Evolutionary conservation across 2,329 filamentous ascomycete genomes (phyloP).

Genomic region (Beauveria sp.): DNA sequence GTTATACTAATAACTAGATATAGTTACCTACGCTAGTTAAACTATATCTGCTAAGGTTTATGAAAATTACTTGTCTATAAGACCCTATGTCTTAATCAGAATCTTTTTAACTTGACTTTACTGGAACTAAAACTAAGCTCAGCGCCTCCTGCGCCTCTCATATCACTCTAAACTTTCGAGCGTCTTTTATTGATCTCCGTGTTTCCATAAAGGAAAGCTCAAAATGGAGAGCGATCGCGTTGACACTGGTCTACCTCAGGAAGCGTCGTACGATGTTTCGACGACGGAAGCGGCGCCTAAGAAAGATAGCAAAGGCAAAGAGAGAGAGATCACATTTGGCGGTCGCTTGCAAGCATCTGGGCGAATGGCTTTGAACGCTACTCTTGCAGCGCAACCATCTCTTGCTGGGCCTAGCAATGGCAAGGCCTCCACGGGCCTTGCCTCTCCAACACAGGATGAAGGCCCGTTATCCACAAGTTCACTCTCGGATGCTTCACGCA

Average conservation of each 20-base stretch:
- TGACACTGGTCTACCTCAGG: neutral
- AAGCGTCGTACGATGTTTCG: neutral
- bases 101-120: neutral
- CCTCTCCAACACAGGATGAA: neutral
- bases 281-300: neutral
- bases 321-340: slow-evolving; percentile 13
- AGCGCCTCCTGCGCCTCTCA: neutral
- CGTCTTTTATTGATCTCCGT: neutral
- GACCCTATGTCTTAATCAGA: neutral
- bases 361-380: slow-evolving; percentile 20
- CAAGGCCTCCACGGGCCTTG: slow-evolving; percentile 10
- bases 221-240: neutral
- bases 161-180: too few relatives aligned
- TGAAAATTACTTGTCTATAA: neutral
- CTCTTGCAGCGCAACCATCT: slow-evolving; percentile 13
- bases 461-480: neutral
- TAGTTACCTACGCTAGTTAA: neutral
- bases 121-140: neutral
- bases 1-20: too few relatives aligned
- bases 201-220: neutral
- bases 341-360: slow-evolving; percentile 22
- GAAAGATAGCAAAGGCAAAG: slow-evolving; percentile 11
- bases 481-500: neutral
- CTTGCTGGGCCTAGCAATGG: slow-evolving; percentile 13
- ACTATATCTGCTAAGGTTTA: neutral